Percentiles rank a stretch among this genome's conserved stretches.
phyloP scores from a whole-genome alignment of 371 early-diverging fungal species.

The Saksenaea oblongispora region DNA sequence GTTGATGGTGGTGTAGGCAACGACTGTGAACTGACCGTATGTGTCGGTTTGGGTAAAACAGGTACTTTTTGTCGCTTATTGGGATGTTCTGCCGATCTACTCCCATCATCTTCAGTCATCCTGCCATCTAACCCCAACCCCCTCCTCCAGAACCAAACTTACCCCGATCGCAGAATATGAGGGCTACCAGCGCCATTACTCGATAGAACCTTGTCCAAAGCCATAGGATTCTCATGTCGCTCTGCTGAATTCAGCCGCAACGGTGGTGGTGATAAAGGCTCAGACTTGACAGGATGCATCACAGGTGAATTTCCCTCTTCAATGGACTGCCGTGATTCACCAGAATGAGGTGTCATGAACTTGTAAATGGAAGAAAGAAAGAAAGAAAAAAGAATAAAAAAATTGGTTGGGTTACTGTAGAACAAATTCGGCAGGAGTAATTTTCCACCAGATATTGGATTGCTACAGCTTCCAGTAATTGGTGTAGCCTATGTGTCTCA shows the following conservation, averaged over 20 bases:
- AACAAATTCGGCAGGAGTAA: background rate
- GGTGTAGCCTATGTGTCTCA: too few relatives aligned
- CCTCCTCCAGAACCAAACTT: background rate
- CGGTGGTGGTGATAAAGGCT: conserved; percentile 35
- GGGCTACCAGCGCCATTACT: conserved; percentile 29
- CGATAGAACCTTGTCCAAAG: conserved; percentile 27
- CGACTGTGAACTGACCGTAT: conserved; percentile 41
- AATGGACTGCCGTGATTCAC: background rate
- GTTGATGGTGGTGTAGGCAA: conserved; percentile 27
- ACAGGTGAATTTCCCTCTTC: background rate
- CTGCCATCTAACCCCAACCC: too few relatives aligned
- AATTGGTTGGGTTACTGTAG: background rate
- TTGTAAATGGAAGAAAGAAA: background rate
- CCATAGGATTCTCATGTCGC: conserved; percentile 30
- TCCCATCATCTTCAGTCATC: too few relatives aligned
- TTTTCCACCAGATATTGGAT: too few relatives aligned
- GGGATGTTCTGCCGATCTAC: background rate
- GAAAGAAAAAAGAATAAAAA: background rate
- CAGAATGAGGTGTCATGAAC: conserved; percentile 1
- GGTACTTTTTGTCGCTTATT: conserved; percentile 6
- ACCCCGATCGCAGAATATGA: conserved; percentile 1
- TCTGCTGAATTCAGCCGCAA: conserved; percentile 7
- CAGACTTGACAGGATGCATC: conserved; percentile 29
- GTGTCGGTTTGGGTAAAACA: conserved; percentile 35
- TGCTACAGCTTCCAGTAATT: too few relatives aligned